phyloP scores from a whole-genome alignment of 148 eudicot genomes.

The Dysphania ambrosioides region DNA sequence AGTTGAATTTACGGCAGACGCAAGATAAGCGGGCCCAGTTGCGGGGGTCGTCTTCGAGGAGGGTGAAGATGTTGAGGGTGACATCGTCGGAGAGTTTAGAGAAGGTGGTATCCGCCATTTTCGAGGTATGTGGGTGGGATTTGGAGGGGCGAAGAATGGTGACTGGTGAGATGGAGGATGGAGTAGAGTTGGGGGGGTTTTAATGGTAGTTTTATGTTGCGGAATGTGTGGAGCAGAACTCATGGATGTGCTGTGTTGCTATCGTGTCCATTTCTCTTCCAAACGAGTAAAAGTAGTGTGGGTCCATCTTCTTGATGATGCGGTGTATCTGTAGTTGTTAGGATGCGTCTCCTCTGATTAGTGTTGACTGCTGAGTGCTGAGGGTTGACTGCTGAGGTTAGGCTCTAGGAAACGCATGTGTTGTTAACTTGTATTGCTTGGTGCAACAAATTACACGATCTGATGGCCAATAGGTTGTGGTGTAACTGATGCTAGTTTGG shows the following conservation, averaged over 20 bases:
- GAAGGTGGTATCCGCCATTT: constrained; percentile 44
- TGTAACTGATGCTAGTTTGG: too few relatives aligned
- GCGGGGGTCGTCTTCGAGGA: constrained; percentile 67
- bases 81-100: constrained; percentile 69
- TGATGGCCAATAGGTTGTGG: too few relatives aligned
- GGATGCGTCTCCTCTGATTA: too few relatives aligned
- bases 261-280: constrained; percentile 3
- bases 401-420: too few relatives aligned
- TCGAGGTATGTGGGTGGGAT: neutral
- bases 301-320: neutral
- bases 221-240: constrained; percentile 3
- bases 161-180: neutral
- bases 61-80: constrained; percentile 50
- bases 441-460: neutral
- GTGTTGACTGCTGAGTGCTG: too few relatives aligned
- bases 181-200: neutral
- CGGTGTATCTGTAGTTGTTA: too few relatives aligned
- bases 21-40: constrained; percentile 76
- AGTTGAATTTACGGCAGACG: constrained; percentile 54
- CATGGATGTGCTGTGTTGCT: neutral
- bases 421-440: neutral
- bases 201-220: neutral
- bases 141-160: neutral
- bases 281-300: neutral
- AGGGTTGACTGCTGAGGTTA: too few relatives aligned